Conservation (phyloP, 148 eudicot genomes). For the Chenopodium suecicum region DNA sequence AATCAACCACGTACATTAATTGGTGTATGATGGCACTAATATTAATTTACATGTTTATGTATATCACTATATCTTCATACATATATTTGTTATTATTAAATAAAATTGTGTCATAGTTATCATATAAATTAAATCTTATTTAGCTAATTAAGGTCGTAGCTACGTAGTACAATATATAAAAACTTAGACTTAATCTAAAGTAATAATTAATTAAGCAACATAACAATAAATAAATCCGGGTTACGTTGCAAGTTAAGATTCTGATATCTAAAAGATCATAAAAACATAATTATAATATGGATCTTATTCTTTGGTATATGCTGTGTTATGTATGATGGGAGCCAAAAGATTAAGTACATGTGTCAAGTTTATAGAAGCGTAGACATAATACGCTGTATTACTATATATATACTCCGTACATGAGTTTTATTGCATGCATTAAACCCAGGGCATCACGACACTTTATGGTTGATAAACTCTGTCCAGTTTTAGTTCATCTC, state of each 20-base stretch:
- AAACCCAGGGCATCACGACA: neutral
- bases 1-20: neutral
- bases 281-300: neutral
- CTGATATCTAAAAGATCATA: slow-evolving; percentile 10
- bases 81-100: no score
- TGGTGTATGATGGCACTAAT: neutral
- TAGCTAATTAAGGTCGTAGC: neutral
- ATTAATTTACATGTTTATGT: neutral
- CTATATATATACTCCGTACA: no score
- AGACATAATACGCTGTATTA: neutral
- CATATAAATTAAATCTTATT: neutral
- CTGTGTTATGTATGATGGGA: slow-evolving; percentile 3
- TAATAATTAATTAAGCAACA: neutral
- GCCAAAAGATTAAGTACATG: neutral
- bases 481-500: neutral
- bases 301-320: slow-evolving; percentile 10
- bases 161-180: neutral
- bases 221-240: neutral
- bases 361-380: neutral
- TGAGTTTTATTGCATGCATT: neutral
- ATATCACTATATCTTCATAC: neutral
- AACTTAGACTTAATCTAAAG: neutral
- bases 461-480: neutral
- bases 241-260: slow-evolving; percentile 12
- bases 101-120: neutral